phyloP scores from a whole-genome alignment of 1,284 basidiomycete species.

The Leccinum pallidistipes region DNA sequence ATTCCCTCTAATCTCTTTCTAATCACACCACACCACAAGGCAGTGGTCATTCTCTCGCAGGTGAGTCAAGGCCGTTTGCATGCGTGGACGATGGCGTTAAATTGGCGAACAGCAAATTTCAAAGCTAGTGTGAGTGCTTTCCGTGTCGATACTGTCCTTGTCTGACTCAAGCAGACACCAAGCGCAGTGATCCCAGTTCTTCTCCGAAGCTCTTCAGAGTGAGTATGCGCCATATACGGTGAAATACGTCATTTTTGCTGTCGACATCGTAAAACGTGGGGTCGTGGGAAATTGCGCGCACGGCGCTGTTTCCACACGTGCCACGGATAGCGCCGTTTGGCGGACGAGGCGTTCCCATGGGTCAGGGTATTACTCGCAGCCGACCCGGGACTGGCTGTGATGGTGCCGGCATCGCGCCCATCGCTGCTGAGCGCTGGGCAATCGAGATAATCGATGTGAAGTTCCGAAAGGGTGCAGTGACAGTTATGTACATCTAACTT shows the following conservation, averaged over 20 bases:
- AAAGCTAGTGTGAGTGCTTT: constrained; percentile 19
- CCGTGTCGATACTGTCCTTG: not conserved
- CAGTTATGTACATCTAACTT: constrained; percentile 14
- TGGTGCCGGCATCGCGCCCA: constrained; percentile 22
- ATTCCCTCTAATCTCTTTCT: constrained; percentile 15
- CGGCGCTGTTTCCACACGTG: constrained; percentile 24
- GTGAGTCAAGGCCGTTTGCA: constrained; percentile 19
- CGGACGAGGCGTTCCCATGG: constrained; percentile 9
- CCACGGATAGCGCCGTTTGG: constrained; percentile 2
- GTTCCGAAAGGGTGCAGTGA: constrained; percentile 8
- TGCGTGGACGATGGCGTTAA: constrained; percentile 7
- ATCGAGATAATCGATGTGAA: constrained; percentile 17
- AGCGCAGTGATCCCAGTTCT: not conserved
- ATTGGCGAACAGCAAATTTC: constrained; percentile 14
- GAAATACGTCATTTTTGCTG: constrained; percentile 35
- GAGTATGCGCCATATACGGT: constrained; percentile 19
- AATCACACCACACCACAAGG: constrained; percentile 23
- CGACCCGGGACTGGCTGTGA: constrained; percentile 13
- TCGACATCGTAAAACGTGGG: constrained; percentile 61
- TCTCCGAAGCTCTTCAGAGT: constrained; percentile 13
- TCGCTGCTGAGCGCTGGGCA: not conserved
- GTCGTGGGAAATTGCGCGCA: constrained; percentile 42
- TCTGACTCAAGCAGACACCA: constrained; percentile 14
- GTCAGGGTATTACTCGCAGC: not conserved
- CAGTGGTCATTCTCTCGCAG: constrained; percentile 11